Base-by-base conservation (phyloP, 1,139 yeast species). In the Meyerozyma smithsonii region DNA sequence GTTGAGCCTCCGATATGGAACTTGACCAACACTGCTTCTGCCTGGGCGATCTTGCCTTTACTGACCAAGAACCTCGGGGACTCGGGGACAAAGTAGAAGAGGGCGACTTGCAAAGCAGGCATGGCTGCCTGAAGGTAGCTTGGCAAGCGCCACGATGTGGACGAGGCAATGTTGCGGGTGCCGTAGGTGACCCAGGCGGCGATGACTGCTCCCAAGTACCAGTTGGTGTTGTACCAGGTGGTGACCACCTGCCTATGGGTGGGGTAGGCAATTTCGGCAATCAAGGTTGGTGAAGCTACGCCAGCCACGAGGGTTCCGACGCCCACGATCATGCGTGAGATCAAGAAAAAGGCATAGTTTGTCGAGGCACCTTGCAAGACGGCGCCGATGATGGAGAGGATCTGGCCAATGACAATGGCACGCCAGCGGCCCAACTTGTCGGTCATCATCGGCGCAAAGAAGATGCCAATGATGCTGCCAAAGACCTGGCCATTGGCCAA, bases 121-220 rank as follows among this genome's bases (percentile, higher is more conserved):
- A 56, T 54, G 28, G 54, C 32, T 25, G 52, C 52, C 47, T 57
- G 61, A 46, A 53, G 48, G 35, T 56, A 56, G 36, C 54, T 54
- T 28, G 61, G 61, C 44, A 57, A 54, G 47, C 61, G 54, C 61
- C 61, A 57, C 12, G 61, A 56, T 11, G 25, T 23, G 25, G 25
- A 23, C 10, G 25, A 23, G 10, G 47, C 38, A 11, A 67, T 46
- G 12, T 54, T 51, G 42, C 66, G 61, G 12, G 77, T 66, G 39
- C 79, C 80, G 45, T 63, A 73, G 3, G 78, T 66, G 26, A 72
- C 64, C 74, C 78, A 69, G 2, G 84, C 75, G 5, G 82, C 81
- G 36, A 78, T 49, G 30, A 73, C 55, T 8, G 81, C 74, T 32
- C 84, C 84, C 36, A 75, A 49, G 37, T 50, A 50, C 54, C 53